Evolutionary conservation across 2,329 filamentous ascomycete genomes (phyloP).

Genomic region (Fonsecaea erecta): DNA sequence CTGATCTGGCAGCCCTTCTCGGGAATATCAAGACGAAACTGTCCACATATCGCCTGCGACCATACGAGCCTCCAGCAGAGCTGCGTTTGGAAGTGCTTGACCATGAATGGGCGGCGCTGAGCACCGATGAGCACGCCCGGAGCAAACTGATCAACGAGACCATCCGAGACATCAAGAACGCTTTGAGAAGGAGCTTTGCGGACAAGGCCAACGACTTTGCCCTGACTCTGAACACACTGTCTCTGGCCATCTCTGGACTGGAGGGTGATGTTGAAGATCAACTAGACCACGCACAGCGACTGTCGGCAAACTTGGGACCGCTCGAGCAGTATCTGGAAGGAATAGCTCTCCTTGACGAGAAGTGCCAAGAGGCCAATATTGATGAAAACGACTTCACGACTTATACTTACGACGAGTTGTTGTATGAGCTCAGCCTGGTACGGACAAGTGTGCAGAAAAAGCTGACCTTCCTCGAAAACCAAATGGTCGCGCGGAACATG

Average conservation of each 20-base stretch:
- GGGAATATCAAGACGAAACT: conserved; percentile 99
- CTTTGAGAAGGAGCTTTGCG: conserved; percentile 86
- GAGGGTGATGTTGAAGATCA: conserved; percentile 98
- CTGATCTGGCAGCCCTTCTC: conserved; percentile 85
- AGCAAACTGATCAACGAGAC: conserved; percentile 97
- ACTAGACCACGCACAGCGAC: conserved; percentile 79
- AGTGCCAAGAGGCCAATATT: conserved; percentile 95
- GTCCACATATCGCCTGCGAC: conserved; percentile 86
- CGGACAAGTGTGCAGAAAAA: conserved; percentile 95
- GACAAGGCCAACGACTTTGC: conserved; percentile 99
- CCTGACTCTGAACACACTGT: conserved; percentile 90
- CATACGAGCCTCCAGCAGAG: conserved; percentile 87
- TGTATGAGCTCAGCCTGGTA: conserved; percentile 90
- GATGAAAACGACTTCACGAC: conserved; percentile 99
- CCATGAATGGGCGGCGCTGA: conserved; percentile 76
- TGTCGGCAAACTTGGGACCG: conserved; percentile 83
- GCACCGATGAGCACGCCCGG: conserved; percentile 81
- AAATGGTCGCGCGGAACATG: conserved; percentile 98
- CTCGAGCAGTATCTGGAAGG: conserved; percentile 89
- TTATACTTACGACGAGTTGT: conserved; percentile 94
- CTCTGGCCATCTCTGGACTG: conserved; percentile 91
- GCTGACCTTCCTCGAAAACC: conserved; percentile 93
- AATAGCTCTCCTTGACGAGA: conserved; percentile 81
- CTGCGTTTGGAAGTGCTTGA: conserved; percentile 83
- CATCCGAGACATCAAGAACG: conserved; percentile 98